Conservation (phyloP, 169 alveolate species). For the Besnoitia besnoiti region DNA sequence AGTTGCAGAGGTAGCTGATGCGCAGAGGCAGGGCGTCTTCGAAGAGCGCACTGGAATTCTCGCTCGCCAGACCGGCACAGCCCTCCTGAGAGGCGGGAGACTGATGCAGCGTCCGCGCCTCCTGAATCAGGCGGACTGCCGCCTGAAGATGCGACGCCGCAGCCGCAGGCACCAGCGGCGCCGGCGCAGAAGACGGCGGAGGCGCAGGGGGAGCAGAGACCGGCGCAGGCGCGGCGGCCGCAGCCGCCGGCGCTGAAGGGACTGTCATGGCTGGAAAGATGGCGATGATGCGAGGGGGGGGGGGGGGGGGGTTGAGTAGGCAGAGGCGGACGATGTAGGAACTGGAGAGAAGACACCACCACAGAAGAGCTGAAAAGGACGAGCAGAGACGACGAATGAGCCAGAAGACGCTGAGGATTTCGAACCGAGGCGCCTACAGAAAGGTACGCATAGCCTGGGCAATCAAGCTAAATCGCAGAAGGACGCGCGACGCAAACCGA, state of each 20-base stretch:
- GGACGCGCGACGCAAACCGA: too few relatives aligned
- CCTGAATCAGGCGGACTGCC: neutral
- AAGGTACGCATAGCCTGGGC: too few relatives aligned
- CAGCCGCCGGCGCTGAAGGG: neutral
- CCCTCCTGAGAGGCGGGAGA: neutral
- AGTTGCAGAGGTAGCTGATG: conserved; percentile 37
- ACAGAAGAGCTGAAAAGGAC: too few relatives aligned
- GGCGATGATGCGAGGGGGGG: too few relatives aligned
- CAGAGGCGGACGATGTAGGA: too few relatives aligned
- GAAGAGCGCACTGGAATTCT: neutral
- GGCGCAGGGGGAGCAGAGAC: neutral
- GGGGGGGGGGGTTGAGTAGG: too few relatives aligned
- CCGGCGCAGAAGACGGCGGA: neutral
- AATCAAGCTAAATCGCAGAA: too few relatives aligned
- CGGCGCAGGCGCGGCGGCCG: neutral
- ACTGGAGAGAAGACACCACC: too few relatives aligned
- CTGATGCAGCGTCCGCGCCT: neutral
- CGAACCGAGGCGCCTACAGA: too few relatives aligned
- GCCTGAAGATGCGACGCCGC: neutral
- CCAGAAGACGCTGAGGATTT: too few relatives aligned
- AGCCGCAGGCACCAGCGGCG: neutral
- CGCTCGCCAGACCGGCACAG: neutral
- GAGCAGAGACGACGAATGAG: too few relatives aligned
- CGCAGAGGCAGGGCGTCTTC: conserved; percentile 25
- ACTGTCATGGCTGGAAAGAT: neutral